phyloP scores from a whole-genome alignment of 2,329 filamentous ascomycete species.

The Calonectria pseudoturangicola region DNA sequence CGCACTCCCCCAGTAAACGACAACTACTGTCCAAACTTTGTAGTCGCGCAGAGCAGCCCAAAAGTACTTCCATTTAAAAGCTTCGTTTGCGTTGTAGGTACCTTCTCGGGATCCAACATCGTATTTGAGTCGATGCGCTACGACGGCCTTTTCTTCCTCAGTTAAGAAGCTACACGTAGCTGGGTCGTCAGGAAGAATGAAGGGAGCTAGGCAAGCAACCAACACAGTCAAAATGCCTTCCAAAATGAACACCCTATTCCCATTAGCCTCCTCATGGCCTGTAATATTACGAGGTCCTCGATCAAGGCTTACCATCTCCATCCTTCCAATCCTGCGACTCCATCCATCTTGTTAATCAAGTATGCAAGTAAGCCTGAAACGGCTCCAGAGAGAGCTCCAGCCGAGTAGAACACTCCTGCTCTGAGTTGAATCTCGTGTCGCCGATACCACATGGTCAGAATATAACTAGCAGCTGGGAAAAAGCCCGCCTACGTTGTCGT shows the following conservation, averaged over 20 bases:
- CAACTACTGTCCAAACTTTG: background rate
- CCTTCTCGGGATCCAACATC: background rate
- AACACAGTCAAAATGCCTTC: slow-evolving; percentile 3
- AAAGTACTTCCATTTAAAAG: background rate
- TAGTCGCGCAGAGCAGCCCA: slow-evolving; percentile 6
- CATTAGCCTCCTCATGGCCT: background rate
- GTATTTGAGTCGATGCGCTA: background rate
- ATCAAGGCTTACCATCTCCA: slow-evolving; percentile 1
- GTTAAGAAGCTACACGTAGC: background rate
- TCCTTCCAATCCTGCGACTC: background rate
- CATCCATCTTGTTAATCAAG: background rate
- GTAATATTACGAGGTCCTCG: too few relatives aligned
- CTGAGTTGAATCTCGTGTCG: background rate
- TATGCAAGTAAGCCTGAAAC: slow-evolving; percentile 2
- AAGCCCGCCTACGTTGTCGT: background rate
- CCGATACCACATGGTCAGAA: background rate
- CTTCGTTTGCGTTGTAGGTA: background rate
- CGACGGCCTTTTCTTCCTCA: background rate
- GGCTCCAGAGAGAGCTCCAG: background rate
- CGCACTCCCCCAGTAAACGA: background rate
- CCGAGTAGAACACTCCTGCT: background rate
- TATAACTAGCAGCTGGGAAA: background rate
- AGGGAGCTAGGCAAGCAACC: background rate
- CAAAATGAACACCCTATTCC: background rate
- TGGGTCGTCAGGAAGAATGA: background rate